Base-by-base conservation (phyloP, 2,329 filamentous ascomycete genomes). In the Gnomoniopsis smithogilvyi region DNA sequence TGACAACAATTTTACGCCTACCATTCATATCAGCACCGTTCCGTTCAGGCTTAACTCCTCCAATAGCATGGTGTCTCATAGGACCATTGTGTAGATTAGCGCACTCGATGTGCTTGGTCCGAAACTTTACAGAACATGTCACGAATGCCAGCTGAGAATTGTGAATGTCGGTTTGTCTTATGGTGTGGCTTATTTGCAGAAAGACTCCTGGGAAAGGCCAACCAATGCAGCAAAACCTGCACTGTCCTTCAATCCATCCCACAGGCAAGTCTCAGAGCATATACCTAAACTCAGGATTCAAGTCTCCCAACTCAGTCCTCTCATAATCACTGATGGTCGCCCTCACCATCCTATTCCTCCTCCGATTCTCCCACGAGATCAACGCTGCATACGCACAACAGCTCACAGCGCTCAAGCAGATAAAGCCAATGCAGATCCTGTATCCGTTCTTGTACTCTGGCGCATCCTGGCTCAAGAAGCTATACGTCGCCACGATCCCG, bases 401-500 rank as follows among this genome's bases (percentile, higher is more conserved):
- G 12, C 83, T 79, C 3, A 87, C 65, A 17, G 83, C 85, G 55
- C 86, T 88, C 33, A 96, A 69, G 53, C 84, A 81, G 10, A 88
- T 82, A 67, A 96, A 96, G 0, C 80, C 85, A 6, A 96, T 79
- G 68, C 86, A 89, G 63, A 96, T 92, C 56, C 81, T 82, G 73
- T 95, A 96, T 0, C 92, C 93, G 1, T 81, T 85, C 7, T 77
- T 82, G 72, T 88, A 96, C 49, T 73, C 70, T 0, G 90, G 91
- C 2, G 83, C 82, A 69, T 96, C 91, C 54, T 77, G 81, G 24
- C 74, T 69, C 19, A 90, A 68, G 71, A 91, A 92, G 1, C 84
- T 77, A 73, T 86, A 92, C 0, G 89, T 91, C 14, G 90, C 82
- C 62, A 93, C 87, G 67, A 93, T 92, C 26, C 90, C 90, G 46